Conservation (phyloP, 2,329 filamentous ascomycete species). For the Diaporthe australafricana region DNA sequence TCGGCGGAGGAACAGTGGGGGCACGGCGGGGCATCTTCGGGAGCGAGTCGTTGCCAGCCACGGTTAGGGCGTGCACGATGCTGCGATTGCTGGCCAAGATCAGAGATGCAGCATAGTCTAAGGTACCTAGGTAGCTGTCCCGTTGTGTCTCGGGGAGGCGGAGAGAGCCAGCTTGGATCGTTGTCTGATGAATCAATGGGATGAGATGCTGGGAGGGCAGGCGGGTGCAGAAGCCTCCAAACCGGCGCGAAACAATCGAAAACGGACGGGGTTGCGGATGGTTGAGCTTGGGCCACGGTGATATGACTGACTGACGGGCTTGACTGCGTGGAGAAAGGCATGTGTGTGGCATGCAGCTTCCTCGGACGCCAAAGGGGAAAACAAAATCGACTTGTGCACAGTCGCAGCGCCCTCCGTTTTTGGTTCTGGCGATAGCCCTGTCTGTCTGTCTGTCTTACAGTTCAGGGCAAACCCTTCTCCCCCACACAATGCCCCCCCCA, state of each 20-base stretch:
- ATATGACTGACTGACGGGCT: neutral
- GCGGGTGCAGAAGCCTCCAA: neutral
- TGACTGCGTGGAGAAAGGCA: neutral
- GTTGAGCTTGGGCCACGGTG: constrained; percentile 2
- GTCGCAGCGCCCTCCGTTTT: neutral
- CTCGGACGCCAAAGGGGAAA: neutral
- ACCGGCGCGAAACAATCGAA: constrained; percentile 7
- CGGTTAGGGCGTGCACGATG: neutral
- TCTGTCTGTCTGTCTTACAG: no score
- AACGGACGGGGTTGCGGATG: constrained; percentile 18
- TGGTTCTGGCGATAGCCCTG: neutral
- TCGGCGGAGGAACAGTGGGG: neutral
- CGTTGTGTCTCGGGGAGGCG: neutral
- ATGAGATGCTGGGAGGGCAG: neutral
- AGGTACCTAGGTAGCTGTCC: neutral
- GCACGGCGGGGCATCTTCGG: constrained; percentile 3
- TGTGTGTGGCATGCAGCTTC: constrained; percentile 7
- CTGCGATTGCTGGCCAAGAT: neutral
- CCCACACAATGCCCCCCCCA: neutral
- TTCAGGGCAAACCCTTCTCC: neutral
- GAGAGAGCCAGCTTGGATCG: neutral
- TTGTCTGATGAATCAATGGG: neutral
- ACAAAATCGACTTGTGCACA: neutral
- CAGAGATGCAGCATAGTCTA: neutral
- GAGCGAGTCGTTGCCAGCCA: neutral